These are phyloP conservation scores for Cocos nucifera DNA, from an alignment of 176 grass and related monocot species.

Conservation along the genomic window DNA sequence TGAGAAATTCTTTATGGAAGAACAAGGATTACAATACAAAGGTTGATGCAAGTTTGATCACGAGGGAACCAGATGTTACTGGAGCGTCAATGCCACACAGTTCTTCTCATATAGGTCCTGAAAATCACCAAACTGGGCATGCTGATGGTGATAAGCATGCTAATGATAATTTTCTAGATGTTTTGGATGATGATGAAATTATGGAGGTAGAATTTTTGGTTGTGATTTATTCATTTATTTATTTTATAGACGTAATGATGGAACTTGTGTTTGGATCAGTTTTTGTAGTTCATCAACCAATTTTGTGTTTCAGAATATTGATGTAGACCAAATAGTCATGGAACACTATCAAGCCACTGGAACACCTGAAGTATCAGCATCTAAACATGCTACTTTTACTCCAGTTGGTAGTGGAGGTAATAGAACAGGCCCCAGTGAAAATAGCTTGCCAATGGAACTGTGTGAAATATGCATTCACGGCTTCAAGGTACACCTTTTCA, in stretches of 20 bases:
- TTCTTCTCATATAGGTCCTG: slow-evolving; percentile 17
- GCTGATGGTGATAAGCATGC: slow-evolving; percentile 18
- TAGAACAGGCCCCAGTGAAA: slow-evolving; percentile 18
- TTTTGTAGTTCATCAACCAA: neutral
- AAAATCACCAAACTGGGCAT: slow-evolving; percentile 3
- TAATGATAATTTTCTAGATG: slow-evolving; percentile 40
- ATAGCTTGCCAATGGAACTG: slow-evolving; percentile 54
- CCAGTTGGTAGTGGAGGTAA: slow-evolving; percentile 35
- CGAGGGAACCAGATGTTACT: slow-evolving; percentile 13
- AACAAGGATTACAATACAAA: slow-evolving; percentile 13
- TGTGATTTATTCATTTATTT: neutral
- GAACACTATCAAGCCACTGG: slow-evolving; percentile 69
- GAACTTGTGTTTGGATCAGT: neutral
- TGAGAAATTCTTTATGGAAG: slow-evolving; percentile 10
- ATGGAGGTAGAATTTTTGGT: slow-evolving; percentile 42
- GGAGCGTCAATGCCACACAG: slow-evolving; percentile 17
- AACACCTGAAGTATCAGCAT: slow-evolving; percentile 45
- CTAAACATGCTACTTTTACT: slow-evolving; percentile 24
- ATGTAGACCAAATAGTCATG: slow-evolving; percentile 89
- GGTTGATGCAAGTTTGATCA: slow-evolving; percentile 12
- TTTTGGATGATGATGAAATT: slow-evolving; percentile 70
- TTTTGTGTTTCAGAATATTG: slow-evolving; percentile 65
- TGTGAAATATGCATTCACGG: slow-evolving; percentile 59
- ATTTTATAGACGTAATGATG: neutral
- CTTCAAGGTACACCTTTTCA: slow-evolving; percentile 42